Evolutionary conservation across 169 alveolate species (phyloP).

Genomic region (Cryptosporidium muris): DNA sequence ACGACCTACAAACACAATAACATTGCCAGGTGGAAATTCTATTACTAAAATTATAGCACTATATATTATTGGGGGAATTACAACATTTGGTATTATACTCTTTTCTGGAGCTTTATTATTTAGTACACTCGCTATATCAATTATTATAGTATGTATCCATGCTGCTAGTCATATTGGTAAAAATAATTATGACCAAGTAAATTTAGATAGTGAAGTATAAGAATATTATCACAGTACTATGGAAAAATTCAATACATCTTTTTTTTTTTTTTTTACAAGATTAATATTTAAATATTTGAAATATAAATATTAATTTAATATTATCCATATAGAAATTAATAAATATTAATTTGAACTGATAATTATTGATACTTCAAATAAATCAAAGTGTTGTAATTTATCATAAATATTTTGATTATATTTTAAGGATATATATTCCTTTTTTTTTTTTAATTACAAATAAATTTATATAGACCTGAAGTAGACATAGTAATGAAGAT

Average conservation of each 20-base stretch:
- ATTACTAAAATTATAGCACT: conserved; percentile 42
- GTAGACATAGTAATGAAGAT: too few species aligned
- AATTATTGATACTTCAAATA: neutral
- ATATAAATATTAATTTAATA: neutral
- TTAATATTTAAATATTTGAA: too few species aligned
- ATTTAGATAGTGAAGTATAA: conserved; percentile 45
- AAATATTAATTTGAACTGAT: neutral
- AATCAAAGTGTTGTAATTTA: neutral
- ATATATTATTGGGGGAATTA: conserved; percentile 19
- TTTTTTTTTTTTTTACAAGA: too few species aligned
- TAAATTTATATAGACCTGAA: too few species aligned
- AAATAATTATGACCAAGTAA: conserved; percentile 53
- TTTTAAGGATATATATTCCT: too few species aligned
- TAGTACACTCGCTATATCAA: conserved; percentile 33
- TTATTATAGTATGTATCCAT: conserved; percentile 44
- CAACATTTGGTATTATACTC: conserved; percentile 18
- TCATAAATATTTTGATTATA: too few species aligned
- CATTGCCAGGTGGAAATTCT: conserved; percentile 45
- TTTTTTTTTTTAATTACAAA: too few species aligned
- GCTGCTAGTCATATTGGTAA: conserved; percentile 61
- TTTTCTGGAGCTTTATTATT: conserved; percentile 54
- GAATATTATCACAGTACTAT: neutral
- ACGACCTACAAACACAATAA: conserved; percentile 28
- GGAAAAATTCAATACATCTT: neutral
- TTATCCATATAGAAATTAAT: neutral